phyloP scores from a whole-genome alignment of 2,329 filamentous ascomycete species.

The Chrysoporthe puriensis region DNA sequence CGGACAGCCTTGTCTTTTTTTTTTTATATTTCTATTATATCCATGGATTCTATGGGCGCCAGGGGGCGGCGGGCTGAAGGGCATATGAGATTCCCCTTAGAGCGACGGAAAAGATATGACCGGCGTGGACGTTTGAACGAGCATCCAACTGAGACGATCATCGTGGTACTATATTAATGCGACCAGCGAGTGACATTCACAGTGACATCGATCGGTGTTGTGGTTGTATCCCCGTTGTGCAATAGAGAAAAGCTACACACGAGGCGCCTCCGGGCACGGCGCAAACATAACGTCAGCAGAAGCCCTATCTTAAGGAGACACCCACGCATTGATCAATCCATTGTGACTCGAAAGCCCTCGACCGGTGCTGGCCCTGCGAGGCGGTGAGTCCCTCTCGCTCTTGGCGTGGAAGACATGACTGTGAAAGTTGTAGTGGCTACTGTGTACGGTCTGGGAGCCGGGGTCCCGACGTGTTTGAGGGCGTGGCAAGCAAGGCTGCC shows the following conservation, averaged over 20 bases:
- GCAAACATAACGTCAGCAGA: too few species aligned
- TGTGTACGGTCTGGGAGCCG: background rate
- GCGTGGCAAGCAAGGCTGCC: background rate
- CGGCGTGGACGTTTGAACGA: background rate
- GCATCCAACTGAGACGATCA: background rate
- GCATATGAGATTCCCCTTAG: background rate
- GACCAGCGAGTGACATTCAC: background rate
- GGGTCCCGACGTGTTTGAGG: conserved; percentile 15
- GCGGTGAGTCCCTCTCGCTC: background rate
- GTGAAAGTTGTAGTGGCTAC: background rate
- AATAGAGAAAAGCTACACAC: too few species aligned
- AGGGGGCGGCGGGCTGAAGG: background rate
- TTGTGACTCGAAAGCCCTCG: too few species aligned
- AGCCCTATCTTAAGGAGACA: too few species aligned
- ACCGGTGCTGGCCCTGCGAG: background rate
- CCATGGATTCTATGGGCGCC: background rate
- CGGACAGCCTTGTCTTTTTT: background rate
- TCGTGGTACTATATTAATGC: background rate
- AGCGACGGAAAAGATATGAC: background rate
- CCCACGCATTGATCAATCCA: too few species aligned
- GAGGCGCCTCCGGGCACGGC: too few species aligned
- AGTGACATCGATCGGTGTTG: too few species aligned
- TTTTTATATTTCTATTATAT: background rate
- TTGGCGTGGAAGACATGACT: background rate
- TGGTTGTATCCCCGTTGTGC: too few species aligned